Base-by-base conservation (phyloP, 129 eudicot species). In the Cynara cardunculus region DNA sequence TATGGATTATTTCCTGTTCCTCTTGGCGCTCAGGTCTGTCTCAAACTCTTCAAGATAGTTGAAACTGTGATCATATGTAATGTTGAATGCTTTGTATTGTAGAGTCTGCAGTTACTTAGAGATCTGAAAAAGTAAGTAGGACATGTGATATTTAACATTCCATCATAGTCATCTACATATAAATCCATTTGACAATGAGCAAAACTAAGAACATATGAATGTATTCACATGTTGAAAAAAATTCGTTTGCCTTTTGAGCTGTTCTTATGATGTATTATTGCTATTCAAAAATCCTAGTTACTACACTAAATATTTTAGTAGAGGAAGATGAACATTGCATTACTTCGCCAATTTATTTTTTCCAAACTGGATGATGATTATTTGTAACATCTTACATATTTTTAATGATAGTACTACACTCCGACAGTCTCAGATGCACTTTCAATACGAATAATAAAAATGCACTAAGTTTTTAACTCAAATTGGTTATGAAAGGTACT, bases 1-100 rank as follows among this genome's bases (percentile, higher is more conserved):
- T 84, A 88, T 81, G 99, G 97, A 66, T 84, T 96, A 34, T 96
- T 96, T 81, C 92, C 98, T 21, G 98, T 96, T 80, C 99, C 99
- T 78, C 89, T 96, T 84, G 99, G 99, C 37, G 99, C 99, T 65
- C 99, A 96, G 97, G 97, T 95, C 85, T 28, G 75, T 81, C 46
- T 53, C 59, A 53, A 68, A 62, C 44, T 74, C 27, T 16, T 26
- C 77, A 21, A 71, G 59, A 79, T 69, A 79, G 24, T 34, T 72
- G 41, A 4, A 18, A 24, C 14, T 72, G 62, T 24, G 64, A 72
- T 80, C 14, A 59, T 35, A 56, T 32, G n/a, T 80, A 56, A 32
- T 34, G 64, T 80, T 73, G 27, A n/a, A 24, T 73, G 12, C 32
- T 80, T 72, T 72, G 44, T 72, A 21, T 72, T 25, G 18, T 69